Base-by-base conservation (phyloP, 352 stramenopile species). In the Elongisporangium anandrum region DNA sequence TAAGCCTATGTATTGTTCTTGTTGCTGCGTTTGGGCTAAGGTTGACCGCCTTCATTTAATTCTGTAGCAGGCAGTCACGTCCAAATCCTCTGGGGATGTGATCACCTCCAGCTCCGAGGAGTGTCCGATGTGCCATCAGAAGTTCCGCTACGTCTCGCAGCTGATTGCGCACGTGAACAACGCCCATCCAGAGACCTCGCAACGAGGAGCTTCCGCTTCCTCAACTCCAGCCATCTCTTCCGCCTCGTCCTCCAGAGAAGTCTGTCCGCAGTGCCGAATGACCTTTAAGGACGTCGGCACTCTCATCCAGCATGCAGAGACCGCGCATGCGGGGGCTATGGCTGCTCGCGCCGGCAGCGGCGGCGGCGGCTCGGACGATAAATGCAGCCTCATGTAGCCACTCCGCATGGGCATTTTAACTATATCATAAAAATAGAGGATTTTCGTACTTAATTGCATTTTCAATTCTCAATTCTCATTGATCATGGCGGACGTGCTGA, bases 121-220 rank as follows among this genome's bases (percentile, higher is more conserved):
- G 34, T 93, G 84, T 22, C 84, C 84, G 7, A 85, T 90, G 38
- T 93, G 84, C 66, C 72, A 87, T 45, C 69, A 89, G 54, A 81
- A 78, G 59, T 93, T 93, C 51, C 57, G 65, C 9, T 87, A 92
- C 59, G 80, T 90, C 9, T 79, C 71, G 57, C 81, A 90, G 48
- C 62, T 93, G 21, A 85, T 93, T 54, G 78, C 76, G 4, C 84
- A 93, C 61, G 79, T 91, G 50, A 90, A 91, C 68, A 73, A 73
- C 13, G 72, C 67, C 10, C 84, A 93, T 59, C 78, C 81, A 9
- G 84, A 93, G 10, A 34, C 22, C n/a, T 13, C 23, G 16, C 53
- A 63, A 50, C 38, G 48, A 50, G 41, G 22, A 6, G 12, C 61
- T 41, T 52, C 52, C 0, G 9, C 19, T 19, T 38, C 65, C 13